Evolutionary conservation across 192 early-diverging fungal genomes (phyloP).

Genomic region (Umbelopsis vinacea): DNA sequence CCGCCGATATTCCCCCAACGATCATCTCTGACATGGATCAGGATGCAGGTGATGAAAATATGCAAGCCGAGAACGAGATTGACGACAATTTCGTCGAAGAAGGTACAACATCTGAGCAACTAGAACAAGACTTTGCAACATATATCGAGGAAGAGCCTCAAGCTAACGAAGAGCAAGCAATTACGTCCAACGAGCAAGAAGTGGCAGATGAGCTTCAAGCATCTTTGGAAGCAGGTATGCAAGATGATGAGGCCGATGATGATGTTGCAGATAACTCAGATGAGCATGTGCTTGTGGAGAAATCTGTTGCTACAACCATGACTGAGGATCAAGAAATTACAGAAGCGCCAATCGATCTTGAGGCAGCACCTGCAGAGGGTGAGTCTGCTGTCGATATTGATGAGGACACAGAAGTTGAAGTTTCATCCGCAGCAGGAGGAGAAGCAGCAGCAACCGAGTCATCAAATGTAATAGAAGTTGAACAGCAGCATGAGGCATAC

Average conservation of each 20-base stretch:
- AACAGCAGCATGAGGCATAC: too few relatives aligned
- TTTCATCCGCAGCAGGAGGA: too few relatives aligned
- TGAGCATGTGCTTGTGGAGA: not conserved
- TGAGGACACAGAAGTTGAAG: too few relatives aligned
- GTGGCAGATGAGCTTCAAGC: not conserved
- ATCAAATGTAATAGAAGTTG: too few relatives aligned
- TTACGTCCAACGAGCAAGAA: not conserved
- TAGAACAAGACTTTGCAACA: not conserved
- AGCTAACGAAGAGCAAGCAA: not conserved
- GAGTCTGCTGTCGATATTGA: not conserved
- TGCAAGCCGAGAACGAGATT: not conserved
- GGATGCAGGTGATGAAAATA: not conserved
- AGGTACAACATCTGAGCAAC: not conserved
- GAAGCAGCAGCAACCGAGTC: too few relatives aligned
- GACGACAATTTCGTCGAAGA: not conserved
- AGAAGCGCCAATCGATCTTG: not conserved
- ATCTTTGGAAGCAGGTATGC: not conserved
- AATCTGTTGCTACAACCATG: not conserved
- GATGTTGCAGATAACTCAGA: not conserved
- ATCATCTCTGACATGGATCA: not conserved
- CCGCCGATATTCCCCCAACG: too few relatives aligned
- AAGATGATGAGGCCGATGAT: not conserved
- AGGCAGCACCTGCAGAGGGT: not conserved
- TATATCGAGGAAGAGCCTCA: not conserved
- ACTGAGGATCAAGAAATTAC: not conserved